phyloP scores from a whole-genome alignment of 768 basidiomycete species.

The Suillus americanus region DNA sequence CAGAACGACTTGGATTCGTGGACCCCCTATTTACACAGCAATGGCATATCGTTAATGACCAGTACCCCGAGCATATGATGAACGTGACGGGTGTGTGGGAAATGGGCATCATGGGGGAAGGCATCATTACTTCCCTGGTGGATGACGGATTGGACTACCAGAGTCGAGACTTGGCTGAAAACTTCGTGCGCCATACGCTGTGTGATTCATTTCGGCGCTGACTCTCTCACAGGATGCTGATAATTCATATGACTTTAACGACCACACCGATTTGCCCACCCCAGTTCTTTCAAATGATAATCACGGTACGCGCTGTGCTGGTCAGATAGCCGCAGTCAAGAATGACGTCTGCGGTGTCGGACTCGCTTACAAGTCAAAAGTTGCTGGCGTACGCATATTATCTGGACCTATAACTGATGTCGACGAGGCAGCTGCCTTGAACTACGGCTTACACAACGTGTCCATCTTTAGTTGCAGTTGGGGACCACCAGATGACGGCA shows the following conservation, averaged over 20 bases:
- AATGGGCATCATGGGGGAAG: conserved; percentile 83
- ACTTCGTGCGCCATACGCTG: conserved; percentile 62
- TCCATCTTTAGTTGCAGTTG: conserved; percentile 96
- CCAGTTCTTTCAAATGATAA: conserved; percentile 90
- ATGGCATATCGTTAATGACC: conserved; percentile 94
- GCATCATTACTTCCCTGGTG: conserved; percentile 83
- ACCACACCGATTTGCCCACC: conserved; percentile 82
- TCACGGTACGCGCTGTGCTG: conserved; percentile 97
- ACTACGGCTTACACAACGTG: conserved; percentile 90
- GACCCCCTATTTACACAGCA: conserved; percentile 85
- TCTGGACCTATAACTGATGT: conserved; percentile 93
- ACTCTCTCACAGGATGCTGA: conserved; percentile 62
- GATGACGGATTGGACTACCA: conserved; percentile 95
- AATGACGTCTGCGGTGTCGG: conserved; percentile 95
- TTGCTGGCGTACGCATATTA: conserved; percentile 93
- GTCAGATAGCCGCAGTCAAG: conserved; percentile 90
- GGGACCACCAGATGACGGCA: conserved; percentile 96
- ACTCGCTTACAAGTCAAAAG: conserved; percentile 87
- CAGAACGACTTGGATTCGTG: conserved; percentile 59
- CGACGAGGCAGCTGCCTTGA: conserved; percentile 93
- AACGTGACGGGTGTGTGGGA: conserved; percentile 95
- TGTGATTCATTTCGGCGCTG: neutral
- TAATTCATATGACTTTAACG: conserved; percentile 96
- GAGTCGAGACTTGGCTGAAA: conserved; percentile 81
- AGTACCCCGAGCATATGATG: conserved; percentile 80